Base-by-base conservation (phyloP, 257 asterid genomes). In the Haberlea rhodopensis region DNA sequence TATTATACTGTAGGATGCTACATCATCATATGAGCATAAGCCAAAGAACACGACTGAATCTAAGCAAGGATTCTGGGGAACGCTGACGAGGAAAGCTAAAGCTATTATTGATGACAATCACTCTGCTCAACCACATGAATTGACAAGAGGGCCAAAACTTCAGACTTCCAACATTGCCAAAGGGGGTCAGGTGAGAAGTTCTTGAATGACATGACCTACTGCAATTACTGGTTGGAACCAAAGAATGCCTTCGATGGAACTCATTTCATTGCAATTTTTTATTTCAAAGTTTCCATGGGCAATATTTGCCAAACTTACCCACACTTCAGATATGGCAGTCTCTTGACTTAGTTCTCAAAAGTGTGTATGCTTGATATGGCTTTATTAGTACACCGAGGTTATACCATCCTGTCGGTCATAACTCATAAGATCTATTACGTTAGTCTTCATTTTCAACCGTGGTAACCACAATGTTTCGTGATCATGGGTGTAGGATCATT, bases 31-130 rank as follows among this genome's bases (percentile, higher is more conserved):
- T 55, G 46, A 37, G 2, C n/a, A 11, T 37, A 71, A 83, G 70
- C 82, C 97, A 64, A 79, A 72, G 78, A 82, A 62, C 75, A 68
- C 76, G 57, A 66, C 68, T 74, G 95, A 88, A 58, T 69, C 95
- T 15, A 90, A 81, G 79, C 95, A 84, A 77, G 91, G 96, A 62
- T 86, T 94, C 75, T 94, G 99, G 99, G 95, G 95, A 37, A 78
- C 63, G 43, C 77, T 94, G 65, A 89, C 96, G 68, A 83, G 85
- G 72, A 94, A 94, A 81, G 97, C 96, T 60, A 94, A 90, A 75
- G 66, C 92, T 21, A 79, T 94, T 69, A 65, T 94, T 73, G 98
- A 91, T 63, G 99, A 94, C 66, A 95, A 86, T 77, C 2, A 37
- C 11, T 75, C 51, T 16, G 74, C 53, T 56, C 87, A 82, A 63